Evolutionary conservation across 1,284 basidiomycete species (phyloP).

Genomic region (Agaricales sp.): DNA sequence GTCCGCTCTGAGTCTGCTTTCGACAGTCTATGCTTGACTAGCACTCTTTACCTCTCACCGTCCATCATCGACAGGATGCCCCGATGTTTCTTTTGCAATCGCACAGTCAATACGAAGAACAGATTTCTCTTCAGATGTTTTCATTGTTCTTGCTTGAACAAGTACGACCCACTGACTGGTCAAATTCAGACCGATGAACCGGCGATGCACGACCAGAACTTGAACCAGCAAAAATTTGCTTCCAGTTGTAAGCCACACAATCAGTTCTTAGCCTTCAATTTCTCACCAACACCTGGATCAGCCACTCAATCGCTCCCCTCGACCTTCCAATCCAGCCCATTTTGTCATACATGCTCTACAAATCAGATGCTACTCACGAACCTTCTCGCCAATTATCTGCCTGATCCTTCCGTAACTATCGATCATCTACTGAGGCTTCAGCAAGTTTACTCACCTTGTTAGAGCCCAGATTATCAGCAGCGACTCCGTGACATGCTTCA

Average conservation of each 20-base stretch:
- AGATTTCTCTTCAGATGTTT: background rate
- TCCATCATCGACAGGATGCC: background rate
- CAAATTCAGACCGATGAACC: background rate
- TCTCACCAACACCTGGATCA: background rate
- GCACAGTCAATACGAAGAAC: background rate
- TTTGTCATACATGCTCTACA: background rate
- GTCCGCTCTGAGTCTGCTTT: no score
- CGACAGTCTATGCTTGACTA: no score
- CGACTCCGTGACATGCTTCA: background rate
- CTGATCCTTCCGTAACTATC: background rate
- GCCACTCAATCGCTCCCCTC: background rate
- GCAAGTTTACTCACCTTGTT: background rate
- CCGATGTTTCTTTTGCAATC: background rate
- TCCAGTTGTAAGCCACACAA: background rate
- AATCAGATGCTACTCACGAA: constrained; percentile 1
- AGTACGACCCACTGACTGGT: background rate
- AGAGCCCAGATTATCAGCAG: background rate
- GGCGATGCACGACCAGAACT: background rate
- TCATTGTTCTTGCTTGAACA: background rate
- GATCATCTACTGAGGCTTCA: background rate
- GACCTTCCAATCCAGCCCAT: constrained; percentile 1
- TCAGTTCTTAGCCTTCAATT: background rate
- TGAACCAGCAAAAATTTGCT: background rate
- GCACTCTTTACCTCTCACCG: background rate
- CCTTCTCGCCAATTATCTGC: background rate